A percentile compares a stretch with the other conserved stretches of the same genome.
These are phyloP conservation scores for Mariannaea sp. DNA, from an alignment of 2,329 filamentous ascomycete species.

Conservation along the genomic window DNA sequence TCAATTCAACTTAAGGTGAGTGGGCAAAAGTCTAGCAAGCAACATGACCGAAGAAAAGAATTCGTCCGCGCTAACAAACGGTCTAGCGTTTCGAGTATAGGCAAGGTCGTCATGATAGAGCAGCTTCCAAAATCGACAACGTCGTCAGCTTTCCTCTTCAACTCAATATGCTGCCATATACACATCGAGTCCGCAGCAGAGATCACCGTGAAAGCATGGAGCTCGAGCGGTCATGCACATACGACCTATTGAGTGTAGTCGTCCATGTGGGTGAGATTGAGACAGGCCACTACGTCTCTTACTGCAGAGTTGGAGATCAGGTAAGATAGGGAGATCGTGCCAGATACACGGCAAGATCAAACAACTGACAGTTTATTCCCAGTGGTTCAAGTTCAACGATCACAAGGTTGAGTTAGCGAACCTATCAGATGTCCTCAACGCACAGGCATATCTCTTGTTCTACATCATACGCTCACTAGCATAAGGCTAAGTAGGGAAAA, in stretches of 20 bases:
- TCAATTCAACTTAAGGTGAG: conserved; percentile 89
- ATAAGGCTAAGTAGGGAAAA: conserved; percentile 35
- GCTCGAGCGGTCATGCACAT: conserved; percentile 70
- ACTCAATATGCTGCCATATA: conserved; percentile 90
- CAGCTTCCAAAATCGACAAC: conserved; percentile 85
- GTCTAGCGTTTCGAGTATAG: conserved; percentile 73
- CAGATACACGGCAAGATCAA: conserved; percentile 13
- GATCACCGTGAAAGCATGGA: conserved; percentile 61
- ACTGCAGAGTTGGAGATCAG: conserved; percentile 79
- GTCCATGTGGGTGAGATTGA: conserved; percentile 94
- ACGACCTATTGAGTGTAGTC: conserved; percentile 87
- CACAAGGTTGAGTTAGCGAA: conserved; percentile 85
- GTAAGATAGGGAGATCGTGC: conserved; percentile 38
- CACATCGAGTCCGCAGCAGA: conserved; percentile 63
- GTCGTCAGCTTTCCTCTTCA: conserved; percentile 83
- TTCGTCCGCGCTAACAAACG: conserved; percentile 17
- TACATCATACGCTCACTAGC: conserved; percentile 72
- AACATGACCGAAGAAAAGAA: neutral
- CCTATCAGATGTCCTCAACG: conserved; percentile 82
- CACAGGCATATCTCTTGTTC: conserved; percentile 89
- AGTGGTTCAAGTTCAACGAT: conserved; percentile 98
- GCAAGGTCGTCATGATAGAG: conserved; percentile 65
- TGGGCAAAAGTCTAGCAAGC: neutral
- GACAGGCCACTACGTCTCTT: conserved; percentile 90
- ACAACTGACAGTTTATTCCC: conserved; percentile 15